Conservation (phyloP, 2,329 filamentous ascomycete species). For the Fusarium armeniacum region DNA sequence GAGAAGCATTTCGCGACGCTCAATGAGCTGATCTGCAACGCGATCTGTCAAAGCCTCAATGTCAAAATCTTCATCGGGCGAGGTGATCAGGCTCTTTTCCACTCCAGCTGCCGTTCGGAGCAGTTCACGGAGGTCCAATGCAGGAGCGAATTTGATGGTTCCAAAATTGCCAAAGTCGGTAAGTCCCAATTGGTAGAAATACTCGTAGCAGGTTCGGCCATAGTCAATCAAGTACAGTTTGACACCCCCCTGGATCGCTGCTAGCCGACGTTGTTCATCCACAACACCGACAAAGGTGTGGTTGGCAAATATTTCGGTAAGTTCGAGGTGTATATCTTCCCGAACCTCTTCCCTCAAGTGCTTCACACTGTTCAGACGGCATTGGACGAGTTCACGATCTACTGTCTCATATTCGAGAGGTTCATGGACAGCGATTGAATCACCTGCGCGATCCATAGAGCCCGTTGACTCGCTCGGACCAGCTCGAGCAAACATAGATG, state of each 20-base stretch:
- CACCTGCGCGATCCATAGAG: slow-evolving; percentile 48
- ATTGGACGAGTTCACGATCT: slow-evolving; percentile 77
- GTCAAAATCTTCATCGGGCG: slow-evolving; percentile 70
- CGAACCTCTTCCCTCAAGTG: slow-evolving; percentile 85
- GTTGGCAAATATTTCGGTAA: slow-evolving; percentile 88
- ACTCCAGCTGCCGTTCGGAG: slow-evolving; percentile 79
- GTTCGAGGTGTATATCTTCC: slow-evolving; percentile 82
- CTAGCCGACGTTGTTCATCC: slow-evolving; percentile 86
- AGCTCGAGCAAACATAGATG: slow-evolving; percentile 85
- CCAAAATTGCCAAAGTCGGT: slow-evolving; percentile 98
- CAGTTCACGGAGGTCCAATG: slow-evolving; percentile 78
- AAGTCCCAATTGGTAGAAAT: slow-evolving; percentile 94
- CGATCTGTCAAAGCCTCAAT: slow-evolving; percentile 74
- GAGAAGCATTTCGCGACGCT: slow-evolving; percentile 84
- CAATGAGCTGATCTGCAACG: slow-evolving; percentile 77
- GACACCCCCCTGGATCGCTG: slow-evolving; percentile 92
- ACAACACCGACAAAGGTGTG: slow-evolving; percentile 96
- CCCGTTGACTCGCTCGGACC: slow-evolving; percentile 51
- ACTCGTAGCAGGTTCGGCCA: slow-evolving; percentile 86
- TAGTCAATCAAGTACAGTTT: slow-evolving; percentile 96
- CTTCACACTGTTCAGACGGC: slow-evolving; percentile 86
- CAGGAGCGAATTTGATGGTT: slow-evolving; percentile 81
- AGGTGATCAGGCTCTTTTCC: slow-evolving; percentile 67
- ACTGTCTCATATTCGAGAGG: slow-evolving; percentile 78
- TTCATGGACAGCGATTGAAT: slow-evolving; percentile 58